These are phyloP conservation scores for Stipa capillata DNA, from an alignment of 176 grass and related monocot species.

Conservation along the genomic window DNA sequence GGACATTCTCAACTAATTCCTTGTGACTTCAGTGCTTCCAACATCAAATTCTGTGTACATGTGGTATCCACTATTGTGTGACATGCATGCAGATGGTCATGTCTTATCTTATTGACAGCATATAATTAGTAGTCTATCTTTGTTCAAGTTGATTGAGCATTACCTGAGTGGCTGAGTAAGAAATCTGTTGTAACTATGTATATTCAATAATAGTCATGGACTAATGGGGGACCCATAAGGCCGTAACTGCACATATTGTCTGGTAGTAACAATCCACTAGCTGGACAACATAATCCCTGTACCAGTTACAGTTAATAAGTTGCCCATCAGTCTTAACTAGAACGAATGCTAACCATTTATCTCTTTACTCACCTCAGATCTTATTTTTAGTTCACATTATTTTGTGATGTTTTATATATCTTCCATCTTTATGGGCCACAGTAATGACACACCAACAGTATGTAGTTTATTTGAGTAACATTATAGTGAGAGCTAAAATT, in stretches of 20 bases:
- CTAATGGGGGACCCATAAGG: too few relatives aligned
- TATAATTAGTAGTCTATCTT: background rate
- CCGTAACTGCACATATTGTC: background rate
- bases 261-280: background rate
- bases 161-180: background rate
- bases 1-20: background rate
- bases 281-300: background rate
- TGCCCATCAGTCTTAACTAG: background rate
- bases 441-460: background rate
- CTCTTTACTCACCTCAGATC: background rate
- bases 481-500: background rate
- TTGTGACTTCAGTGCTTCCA: too few relatives aligned
- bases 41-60: too few relatives aligned
- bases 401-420: too few relatives aligned
- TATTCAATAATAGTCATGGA: background rate
- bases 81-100: background rate
- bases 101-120: background rate
- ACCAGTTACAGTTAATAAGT: background rate
- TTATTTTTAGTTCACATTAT: background rate
- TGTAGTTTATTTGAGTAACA: background rate
- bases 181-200: background rate
- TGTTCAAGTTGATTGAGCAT: background rate
- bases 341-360: background rate
- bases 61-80: background rate
- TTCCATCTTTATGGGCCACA: background rate